A percentile compares a stretch with the other conserved stretches of the same genome.
Evolutionary conservation across 2,329 filamentous ascomycete species (phyloP).

Genomic region (Talaromyces sp.): DNA sequence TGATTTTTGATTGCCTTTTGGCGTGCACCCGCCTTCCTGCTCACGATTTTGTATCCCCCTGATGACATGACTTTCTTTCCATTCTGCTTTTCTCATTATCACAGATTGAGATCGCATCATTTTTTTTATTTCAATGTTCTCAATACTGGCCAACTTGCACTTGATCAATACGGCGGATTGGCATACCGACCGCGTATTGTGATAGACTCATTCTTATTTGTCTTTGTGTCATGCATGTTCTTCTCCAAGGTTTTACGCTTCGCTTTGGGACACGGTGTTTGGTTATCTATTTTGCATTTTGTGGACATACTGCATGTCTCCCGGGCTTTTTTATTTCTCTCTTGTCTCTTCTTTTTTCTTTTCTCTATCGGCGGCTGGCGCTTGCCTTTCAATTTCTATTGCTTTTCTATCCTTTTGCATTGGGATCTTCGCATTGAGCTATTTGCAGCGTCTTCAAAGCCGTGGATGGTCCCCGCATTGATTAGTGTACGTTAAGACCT

Average conservation of each 20-base stretch:
- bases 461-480: constrained; percentile 38
- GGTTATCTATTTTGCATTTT: constrained; percentile 29
- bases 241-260: constrained; percentile 27
- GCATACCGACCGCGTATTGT: constrained; percentile 41
- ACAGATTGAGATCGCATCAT: constrained; percentile 29
- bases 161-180: constrained; percentile 34
- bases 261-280: constrained; percentile 7
- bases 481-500: constrained; percentile 55
- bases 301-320: constrained; percentile 39
- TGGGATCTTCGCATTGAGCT: constrained; percentile 39
- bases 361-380: constrained; percentile 33
- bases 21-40: constrained; percentile 10
- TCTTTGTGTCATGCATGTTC: constrained; percentile 27
- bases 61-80: constrained; percentile 36
- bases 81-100: constrained; percentile 20
- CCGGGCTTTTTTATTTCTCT: constrained; percentile 26
- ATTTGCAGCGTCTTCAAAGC: constrained; percentile 37
- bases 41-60: constrained; percentile 26
- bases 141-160: constrained; percentile 34
- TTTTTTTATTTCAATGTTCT: constrained; percentile 29
- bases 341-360: too few relatives aligned
- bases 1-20: constrained; percentile 26
- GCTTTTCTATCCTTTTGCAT: constrained; percentile 35
- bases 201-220: constrained; percentile 27
- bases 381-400: constrained; percentile 17